A percentile compares a stretch with the other conserved stretches of the same genome.
These are phyloP conservation scores for Ilyonectria destructans DNA, from an alignment of 2,329 filamentous ascomycete genomes.

Conservation along the genomic window DNA sequence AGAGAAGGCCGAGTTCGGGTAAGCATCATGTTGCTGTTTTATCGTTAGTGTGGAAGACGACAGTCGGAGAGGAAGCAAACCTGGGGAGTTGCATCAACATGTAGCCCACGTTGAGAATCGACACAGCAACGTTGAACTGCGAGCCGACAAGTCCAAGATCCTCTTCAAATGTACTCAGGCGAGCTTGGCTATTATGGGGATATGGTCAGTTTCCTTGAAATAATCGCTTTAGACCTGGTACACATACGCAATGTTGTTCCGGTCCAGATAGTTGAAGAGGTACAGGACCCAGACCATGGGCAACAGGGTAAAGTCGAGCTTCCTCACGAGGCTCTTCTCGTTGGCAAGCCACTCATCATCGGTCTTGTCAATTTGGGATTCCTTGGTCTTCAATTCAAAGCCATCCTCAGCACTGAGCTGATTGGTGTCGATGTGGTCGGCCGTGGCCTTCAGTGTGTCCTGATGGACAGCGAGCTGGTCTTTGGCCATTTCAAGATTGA, in stretches of 20 bases:
- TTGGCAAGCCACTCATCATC: background rate
- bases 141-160: constrained; percentile 45
- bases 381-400: background rate
- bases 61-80: constrained; percentile 25
- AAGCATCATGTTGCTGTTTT: constrained; percentile 33
- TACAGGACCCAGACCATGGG: constrained; percentile 43
- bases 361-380: background rate
- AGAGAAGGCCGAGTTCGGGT: constrained; percentile 37
- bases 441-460: background rate
- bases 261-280: constrained; percentile 44
- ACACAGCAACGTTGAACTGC: constrained; percentile 47
- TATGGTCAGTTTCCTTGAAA: background rate
- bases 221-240: background rate
- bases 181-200: constrained; percentile 40
- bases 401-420: background rate
- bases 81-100: constrained; percentile 1
- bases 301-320: constrained; percentile 38
- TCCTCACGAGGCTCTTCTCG: constrained; percentile 41
- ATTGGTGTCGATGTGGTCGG: background rate
- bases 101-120: constrained; percentile 46
- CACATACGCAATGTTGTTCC: constrained; percentile 41
- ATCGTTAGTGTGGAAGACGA: constrained; percentile 10
- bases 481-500: background rate
- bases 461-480: background rate
- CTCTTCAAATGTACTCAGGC: constrained; percentile 42